phyloP scores from a whole-genome alignment of 164 flowering plant genomes.

The Stephania cephalantha region DNA sequence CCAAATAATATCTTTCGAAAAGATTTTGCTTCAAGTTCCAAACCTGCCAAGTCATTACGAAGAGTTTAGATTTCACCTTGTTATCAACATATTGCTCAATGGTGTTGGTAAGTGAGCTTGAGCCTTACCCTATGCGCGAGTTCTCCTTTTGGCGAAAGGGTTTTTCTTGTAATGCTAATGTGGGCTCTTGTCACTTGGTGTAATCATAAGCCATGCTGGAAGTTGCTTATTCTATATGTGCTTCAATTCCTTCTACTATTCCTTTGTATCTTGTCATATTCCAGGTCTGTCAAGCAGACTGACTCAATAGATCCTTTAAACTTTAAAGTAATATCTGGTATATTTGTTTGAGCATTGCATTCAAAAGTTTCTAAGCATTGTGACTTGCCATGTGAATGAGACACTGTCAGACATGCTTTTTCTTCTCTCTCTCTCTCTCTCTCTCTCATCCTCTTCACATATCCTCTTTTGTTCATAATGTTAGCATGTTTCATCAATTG shows the following conservation, averaged over 20 bases:
- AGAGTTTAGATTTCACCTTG: conserved; percentile 8
- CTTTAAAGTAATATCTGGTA: neutral
- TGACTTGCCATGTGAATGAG: neutral
- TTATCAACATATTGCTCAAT: neutral
- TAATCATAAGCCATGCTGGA: neutral
- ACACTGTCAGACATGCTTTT: neutral
- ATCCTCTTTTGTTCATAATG: too few relatives aligned
- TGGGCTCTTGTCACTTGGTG: neutral
- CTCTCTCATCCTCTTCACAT: too few relatives aligned
- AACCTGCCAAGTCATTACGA: conserved; percentile 18
- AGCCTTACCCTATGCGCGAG: neutral
- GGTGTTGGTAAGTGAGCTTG: neutral
- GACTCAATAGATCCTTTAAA: neutral
- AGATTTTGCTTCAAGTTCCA: conserved; percentile 33
- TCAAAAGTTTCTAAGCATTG: neutral
- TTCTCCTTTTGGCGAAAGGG: neutral
- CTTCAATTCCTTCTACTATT: neutral
- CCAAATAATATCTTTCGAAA: conserved; percentile 24
- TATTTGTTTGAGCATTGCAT: neutral
- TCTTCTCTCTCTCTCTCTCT: too few relatives aligned
- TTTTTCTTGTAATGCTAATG: neutral
- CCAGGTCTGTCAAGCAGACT: neutral
- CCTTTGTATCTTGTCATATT: neutral
- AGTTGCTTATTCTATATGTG: neutral
- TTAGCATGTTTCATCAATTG: neutral